Conservation (phyloP, 2,329 filamentous ascomycete species). For the Pseudogymnoascus sp. region DNA sequence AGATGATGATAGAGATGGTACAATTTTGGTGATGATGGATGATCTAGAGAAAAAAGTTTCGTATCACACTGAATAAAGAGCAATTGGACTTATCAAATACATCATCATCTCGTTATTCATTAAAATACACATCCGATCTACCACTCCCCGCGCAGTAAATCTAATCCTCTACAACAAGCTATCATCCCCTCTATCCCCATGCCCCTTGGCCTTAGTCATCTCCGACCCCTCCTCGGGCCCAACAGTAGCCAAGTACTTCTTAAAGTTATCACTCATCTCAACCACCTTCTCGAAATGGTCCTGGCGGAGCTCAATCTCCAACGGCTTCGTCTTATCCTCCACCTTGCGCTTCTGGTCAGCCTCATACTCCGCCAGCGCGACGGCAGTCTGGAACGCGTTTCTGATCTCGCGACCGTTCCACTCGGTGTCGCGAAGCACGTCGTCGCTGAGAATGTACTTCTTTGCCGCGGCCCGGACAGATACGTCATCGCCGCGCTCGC, state of each 20-base stretch:
- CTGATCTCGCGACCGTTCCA: slow-evolving; percentile 28
- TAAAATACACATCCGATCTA: not conserved
- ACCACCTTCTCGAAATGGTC: slow-evolving; percentile 24
- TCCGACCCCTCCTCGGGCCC: slow-evolving; percentile 9
- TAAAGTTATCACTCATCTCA: slow-evolving; percentile 21
- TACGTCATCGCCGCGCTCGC: slow-evolving; percentile 18
- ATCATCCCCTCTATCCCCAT: slow-evolving; percentile 22
- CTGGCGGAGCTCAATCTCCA: slow-evolving; percentile 16
- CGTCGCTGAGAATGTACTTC: slow-evolving; percentile 19
- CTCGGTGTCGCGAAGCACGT: slow-evolving; percentile 19
- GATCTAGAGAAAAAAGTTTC: slow-evolving; percentile 4
- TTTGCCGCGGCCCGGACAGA: slow-evolving; percentile 17
- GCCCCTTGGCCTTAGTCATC: slow-evolving; percentile 3
- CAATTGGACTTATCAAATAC: not conserved
- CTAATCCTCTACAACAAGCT: slow-evolving; percentile 15
- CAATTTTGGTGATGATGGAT: not conserved
- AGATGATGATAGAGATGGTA: not conserved
- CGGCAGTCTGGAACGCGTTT: slow-evolving; percentile 26
- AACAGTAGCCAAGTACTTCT: slow-evolving; percentile 21
- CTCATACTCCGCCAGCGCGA: slow-evolving; percentile 24
- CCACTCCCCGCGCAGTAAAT: not conserved
- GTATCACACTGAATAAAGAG: slow-evolving; percentile 3
- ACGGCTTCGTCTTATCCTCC: not conserved
- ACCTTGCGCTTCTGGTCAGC: slow-evolving; percentile 14
- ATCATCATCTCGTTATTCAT: not conserved